Evolutionary conservation across 495 filamentous ascomycete species (phyloP).

Genomic region (Talaromyces trachyspermus): DNA sequence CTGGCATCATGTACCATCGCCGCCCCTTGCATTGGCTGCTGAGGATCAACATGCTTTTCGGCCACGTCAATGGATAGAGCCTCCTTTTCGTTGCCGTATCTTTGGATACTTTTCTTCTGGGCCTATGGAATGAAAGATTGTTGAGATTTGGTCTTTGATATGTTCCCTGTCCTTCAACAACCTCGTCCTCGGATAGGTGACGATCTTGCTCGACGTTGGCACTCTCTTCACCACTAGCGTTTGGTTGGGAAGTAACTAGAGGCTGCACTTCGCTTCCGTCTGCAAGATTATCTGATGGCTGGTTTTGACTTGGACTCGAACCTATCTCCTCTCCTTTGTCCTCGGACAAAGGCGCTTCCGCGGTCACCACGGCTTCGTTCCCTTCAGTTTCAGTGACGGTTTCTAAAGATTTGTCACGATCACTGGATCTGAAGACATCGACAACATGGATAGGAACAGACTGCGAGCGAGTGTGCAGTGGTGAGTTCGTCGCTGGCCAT

Average conservation of each 20-base stretch:
- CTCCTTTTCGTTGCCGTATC: slow-evolving; percentile 17
- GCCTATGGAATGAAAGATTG: slow-evolving; percentile 23
- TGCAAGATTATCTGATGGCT: neutral
- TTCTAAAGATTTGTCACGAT: slow-evolving; percentile 23
- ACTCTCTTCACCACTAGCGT: neutral
- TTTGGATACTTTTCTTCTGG: slow-evolving; percentile 27
- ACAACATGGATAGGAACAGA: slow-evolving; percentile 40
- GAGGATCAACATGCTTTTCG: slow-evolving; percentile 12
- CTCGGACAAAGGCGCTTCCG: neutral
- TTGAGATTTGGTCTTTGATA: slow-evolving; percentile 26
- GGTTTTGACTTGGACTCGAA: neutral
- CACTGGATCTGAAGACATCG: slow-evolving; percentile 12
- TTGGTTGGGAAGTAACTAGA: neutral
- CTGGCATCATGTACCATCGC: slow-evolving; percentile 1
- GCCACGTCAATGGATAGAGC: neutral
- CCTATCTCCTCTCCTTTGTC: neutral
- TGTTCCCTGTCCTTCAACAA: slow-evolving; percentile 32
- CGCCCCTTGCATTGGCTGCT: slow-evolving; percentile 25
- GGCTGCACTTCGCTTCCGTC: neutral
- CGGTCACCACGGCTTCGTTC: slow-evolving; percentile 7
- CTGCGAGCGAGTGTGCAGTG: slow-evolving; percentile 44
- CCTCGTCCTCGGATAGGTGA: slow-evolving; percentile 11
- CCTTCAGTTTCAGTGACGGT: slow-evolving; percentile 41
- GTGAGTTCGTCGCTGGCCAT: slow-evolving; percentile 16
- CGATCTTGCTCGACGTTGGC: neutral